These are phyloP conservation scores for Leucaena leucocephala DNA, from an alignment of 306 rosid genomes.

Conservation along the genomic window DNA sequence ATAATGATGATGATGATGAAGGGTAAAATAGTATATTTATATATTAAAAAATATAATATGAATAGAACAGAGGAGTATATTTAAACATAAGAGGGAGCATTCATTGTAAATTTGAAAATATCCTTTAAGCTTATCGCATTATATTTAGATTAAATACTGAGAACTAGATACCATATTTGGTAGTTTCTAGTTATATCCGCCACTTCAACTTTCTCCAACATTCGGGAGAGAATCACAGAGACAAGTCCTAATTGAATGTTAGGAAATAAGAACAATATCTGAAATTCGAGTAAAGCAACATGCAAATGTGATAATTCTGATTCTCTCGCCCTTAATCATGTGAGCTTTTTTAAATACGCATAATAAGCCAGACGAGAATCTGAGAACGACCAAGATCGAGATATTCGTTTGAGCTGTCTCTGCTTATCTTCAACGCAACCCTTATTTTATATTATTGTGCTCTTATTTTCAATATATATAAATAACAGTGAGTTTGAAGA, in stretches of 20 bases:
- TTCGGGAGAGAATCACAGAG: too few species aligned
- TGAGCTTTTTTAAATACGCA: neutral
- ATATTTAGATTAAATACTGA: neutral
- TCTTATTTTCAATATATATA: neutral
- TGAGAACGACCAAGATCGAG: neutral
- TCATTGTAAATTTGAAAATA: too few species aligned
- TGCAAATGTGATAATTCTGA: neutral
- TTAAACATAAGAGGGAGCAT: too few species aligned
- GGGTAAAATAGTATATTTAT: too few species aligned
- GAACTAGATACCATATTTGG: neutral
- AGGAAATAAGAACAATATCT: neutral
- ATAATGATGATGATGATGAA: too few species aligned
- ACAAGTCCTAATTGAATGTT: neutral
- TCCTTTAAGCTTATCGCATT: too few species aligned
- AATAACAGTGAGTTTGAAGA: neutral
- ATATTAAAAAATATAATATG: too few species aligned
- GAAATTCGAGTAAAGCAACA: neutral
- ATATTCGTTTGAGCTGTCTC: neutral
- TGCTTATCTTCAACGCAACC: constrained; percentile 10
- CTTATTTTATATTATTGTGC: neutral
- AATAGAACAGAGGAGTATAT: too few species aligned
- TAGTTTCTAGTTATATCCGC: neutral
- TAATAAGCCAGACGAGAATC: neutral
- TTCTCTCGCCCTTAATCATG: neutral
- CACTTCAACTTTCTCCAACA: neutral